phyloP scores from a whole-genome alignment of 495 filamentous ascomycete species.

The Schizothecium vesticola region DNA sequence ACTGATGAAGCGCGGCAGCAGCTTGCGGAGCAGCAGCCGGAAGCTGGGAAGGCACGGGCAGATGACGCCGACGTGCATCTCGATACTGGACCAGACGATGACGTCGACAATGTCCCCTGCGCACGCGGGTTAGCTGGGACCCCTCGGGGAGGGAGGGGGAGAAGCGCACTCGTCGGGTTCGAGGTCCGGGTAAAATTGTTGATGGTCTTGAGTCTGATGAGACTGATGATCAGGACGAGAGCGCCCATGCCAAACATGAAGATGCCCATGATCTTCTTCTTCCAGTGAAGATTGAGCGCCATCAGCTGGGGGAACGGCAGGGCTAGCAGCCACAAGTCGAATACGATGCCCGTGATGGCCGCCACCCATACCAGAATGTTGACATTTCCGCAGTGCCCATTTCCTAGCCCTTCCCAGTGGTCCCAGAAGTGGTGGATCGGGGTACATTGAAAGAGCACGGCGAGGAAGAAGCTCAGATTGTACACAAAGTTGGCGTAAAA shows the following conservation, averaged over 20 bases:
- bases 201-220: conserved; percentile 29
- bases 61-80: conserved; percentile 5
- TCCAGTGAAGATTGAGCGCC: conserved; percentile 28
- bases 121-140: not conserved
- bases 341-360: conserved; percentile 30
- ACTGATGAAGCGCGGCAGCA: not conserved
- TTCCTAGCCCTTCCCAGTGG: conserved; percentile 23
- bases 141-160: not conserved
- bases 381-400: conserved; percentile 29
- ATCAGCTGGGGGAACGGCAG: conserved; percentile 34
- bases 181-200: conserved; percentile 18
- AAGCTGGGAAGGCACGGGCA: conserved; percentile 7
- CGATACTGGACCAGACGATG: conserved; percentile 19
- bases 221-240: conserved; percentile 26
- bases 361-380: conserved; percentile 26
- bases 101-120: conserved; percentile 28
- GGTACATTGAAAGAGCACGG: conserved; percentile 38
- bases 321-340: conserved; percentile 34
- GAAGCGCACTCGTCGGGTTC: conserved; percentile 27
- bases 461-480: conserved; percentile 34
- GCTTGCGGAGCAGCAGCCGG: not conserved
- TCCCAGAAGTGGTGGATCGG: conserved; percentile 33
- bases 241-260: conserved; percentile 38
- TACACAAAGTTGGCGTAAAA: conserved; percentile 33
- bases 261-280: conserved; percentile 30